Percentiles rank a stretch among this genome's conserved stretches.
phyloP scores from a whole-genome alignment of 345 rosid species.

The Lenwebbia sp. region DNA sequence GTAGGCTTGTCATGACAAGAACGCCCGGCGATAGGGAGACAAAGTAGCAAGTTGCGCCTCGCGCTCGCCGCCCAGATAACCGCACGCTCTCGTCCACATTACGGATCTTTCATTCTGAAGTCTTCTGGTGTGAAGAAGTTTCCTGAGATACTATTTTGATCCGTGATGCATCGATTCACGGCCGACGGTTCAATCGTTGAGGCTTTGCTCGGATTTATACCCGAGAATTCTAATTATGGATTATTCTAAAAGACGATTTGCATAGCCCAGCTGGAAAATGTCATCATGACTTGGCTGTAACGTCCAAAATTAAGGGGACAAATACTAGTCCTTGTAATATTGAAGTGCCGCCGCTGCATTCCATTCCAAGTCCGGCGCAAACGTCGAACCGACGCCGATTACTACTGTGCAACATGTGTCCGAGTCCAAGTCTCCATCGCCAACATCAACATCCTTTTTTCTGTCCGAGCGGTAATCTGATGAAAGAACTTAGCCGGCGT shows the following conservation, averaged over 20 bases:
- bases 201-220: neutral
- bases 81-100: neutral
- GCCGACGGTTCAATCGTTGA: neutral
- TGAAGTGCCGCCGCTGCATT: neutral
- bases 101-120: neutral
- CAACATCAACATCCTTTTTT: neutral
- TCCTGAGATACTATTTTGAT: neutral
- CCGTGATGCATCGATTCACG: too few species aligned
- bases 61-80: neutral
- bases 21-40: neutral
- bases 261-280: neutral
- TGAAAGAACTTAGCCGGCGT: neutral
- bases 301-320: neutral
- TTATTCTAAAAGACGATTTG: neutral
- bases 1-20: neutral
- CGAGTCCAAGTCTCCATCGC: neutral
- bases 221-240: neutral
- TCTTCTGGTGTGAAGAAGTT: neutral
- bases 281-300: neutral
- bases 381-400: neutral
- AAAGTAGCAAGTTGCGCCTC: neutral
- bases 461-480: neutral
- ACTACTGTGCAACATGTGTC: neutral
- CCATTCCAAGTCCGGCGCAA: accelerated
- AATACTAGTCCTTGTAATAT: neutral